Conservation (phyloP, 2,329 filamentous ascomycete genomes). For the Bertia moriformis region DNA sequence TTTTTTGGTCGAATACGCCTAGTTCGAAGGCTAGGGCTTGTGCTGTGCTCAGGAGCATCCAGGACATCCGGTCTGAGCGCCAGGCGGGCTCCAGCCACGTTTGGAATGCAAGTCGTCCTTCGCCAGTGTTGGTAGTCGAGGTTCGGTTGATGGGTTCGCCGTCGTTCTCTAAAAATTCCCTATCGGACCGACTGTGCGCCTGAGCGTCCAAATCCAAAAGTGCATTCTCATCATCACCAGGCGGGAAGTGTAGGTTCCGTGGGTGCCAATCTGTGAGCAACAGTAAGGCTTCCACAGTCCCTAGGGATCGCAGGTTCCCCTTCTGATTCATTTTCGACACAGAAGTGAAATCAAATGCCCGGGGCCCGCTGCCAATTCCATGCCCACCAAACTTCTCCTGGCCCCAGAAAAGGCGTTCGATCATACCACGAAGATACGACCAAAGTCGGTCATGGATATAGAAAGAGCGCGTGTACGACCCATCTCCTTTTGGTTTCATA, state of each 20-base stretch:
- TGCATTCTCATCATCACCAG: conserved; percentile 47
- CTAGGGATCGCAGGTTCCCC: conserved; percentile 42
- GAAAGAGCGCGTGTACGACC: conserved; percentile 37
- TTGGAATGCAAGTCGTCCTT: conserved; percentile 37
- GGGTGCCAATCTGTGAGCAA: conserved; percentile 55
- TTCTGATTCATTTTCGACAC: conserved; percentile 7
- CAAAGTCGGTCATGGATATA: conserved; percentile 51
- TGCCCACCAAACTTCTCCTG: conserved; percentile 49
- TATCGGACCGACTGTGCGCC: conserved; percentile 14
- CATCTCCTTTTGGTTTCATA: conserved; percentile 39
- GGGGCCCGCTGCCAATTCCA: conserved; percentile 11
- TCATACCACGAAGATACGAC: conserved; percentile 50
- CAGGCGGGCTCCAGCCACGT: conserved; percentile 54
- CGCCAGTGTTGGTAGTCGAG: conserved; percentile 12
- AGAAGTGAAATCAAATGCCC: conserved; percentile 28
- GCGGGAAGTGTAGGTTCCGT: conserved; percentile 49
- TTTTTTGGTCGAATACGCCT: conserved; percentile 47
- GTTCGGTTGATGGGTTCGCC: conserved; percentile 6
- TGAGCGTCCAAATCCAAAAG: conserved; percentile 33
- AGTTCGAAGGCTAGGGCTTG: conserved; percentile 48
- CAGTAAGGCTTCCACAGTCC: conserved; percentile 50
- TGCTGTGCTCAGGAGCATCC: conserved; percentile 49
- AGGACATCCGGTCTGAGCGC: conserved; percentile 48
- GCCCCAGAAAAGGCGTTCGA: conserved; percentile 49
- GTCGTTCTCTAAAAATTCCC: conserved; percentile 22